Conservation (phyloP, 148 eudicot genomes). For the Amaranthus palmeri region DNA sequence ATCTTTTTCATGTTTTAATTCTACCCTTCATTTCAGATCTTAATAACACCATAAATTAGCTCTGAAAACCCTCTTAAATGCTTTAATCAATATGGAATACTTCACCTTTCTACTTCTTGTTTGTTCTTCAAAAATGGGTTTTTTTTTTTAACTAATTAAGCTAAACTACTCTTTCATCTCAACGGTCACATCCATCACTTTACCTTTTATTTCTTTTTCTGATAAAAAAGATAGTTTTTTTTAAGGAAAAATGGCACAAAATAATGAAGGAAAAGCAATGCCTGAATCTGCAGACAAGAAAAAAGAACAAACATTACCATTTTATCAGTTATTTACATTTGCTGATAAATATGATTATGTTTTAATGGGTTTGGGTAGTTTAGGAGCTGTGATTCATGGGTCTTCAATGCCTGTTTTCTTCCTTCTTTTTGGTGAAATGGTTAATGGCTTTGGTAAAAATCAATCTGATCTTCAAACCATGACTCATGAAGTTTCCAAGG, state of each 20-base stretch:
- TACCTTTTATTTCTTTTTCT: too few relatives aligned
- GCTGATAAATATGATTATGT: constrained; percentile 74
- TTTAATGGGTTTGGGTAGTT: constrained; percentile 58
- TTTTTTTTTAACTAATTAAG: too few relatives aligned
- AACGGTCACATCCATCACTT: constrained; percentile 12
- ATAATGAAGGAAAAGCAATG: constrained; percentile 48
- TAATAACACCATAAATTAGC: constrained; percentile 2
- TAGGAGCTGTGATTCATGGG: constrained; percentile 89
- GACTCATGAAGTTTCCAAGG: constrained; percentile 97
- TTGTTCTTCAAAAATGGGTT: too few relatives aligned
- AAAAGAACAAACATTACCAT: constrained; percentile 81
- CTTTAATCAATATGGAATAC: not conserved
- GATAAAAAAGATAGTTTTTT: not conserved
- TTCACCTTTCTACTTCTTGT: too few relatives aligned
- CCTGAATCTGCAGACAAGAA: constrained; percentile 76
- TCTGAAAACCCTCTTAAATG: too few relatives aligned
- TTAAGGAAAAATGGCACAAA: constrained; percentile 35
- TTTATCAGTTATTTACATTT: constrained; percentile 70
- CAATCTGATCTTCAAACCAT: constrained; percentile 71
- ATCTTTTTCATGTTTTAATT: not conserved
- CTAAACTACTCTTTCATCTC: not conserved
- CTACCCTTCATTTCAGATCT: constrained; percentile 13
- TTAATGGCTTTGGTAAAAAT: constrained; percentile 91
- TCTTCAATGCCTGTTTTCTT: constrained; percentile 98
- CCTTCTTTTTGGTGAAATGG: constrained; percentile 87